phyloP scores from a whole-genome alignment of 2,329 filamentous ascomycete species.

The Helotiales sp. region DNA sequence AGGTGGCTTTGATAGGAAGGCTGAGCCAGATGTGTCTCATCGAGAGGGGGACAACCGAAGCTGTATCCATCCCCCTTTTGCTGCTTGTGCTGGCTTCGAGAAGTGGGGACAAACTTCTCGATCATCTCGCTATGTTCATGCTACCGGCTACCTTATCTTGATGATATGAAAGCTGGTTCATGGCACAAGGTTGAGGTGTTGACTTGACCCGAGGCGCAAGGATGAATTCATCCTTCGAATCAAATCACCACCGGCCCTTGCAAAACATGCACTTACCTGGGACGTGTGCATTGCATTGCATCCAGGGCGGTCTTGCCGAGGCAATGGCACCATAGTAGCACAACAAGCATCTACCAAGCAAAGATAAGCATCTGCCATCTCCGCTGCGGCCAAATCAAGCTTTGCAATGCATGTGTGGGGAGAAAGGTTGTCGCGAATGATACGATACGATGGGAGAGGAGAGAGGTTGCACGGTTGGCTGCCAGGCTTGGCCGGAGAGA shows the following conservation, averaged over 20 bases:
- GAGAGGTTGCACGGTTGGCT: neutral
- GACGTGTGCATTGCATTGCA: neutral
- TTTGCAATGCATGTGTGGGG: conserved; percentile 5
- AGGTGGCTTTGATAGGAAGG: conserved; percentile 25
- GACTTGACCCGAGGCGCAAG: neutral
- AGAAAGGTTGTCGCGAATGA: neutral
- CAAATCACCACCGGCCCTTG: neutral
- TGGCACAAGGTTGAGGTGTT: neutral
- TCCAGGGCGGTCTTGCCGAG: conserved; percentile 1
- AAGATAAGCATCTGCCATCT: conserved; percentile 15
- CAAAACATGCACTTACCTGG: neutral
- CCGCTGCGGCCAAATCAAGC: conserved; percentile 11
- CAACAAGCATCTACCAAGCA: conserved; percentile 17
- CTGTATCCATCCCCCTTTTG: neutral
- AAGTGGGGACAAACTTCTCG: neutral
- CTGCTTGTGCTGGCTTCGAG: conserved; percentile 1
- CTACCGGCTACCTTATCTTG: neutral
- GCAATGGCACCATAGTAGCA: neutral
- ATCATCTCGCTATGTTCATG: neutral
- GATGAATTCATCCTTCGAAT: conserved; percentile 5
- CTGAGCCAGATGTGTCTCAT: neutral
- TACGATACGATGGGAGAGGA: neutral
- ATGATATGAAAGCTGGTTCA: neutral
- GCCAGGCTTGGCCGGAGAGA: conserved; percentile 8
- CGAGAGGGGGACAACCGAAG: neutral